Base-by-base conservation (phyloP, 164 flowering plant species). In the Tinospora cordifolia region DNA sequence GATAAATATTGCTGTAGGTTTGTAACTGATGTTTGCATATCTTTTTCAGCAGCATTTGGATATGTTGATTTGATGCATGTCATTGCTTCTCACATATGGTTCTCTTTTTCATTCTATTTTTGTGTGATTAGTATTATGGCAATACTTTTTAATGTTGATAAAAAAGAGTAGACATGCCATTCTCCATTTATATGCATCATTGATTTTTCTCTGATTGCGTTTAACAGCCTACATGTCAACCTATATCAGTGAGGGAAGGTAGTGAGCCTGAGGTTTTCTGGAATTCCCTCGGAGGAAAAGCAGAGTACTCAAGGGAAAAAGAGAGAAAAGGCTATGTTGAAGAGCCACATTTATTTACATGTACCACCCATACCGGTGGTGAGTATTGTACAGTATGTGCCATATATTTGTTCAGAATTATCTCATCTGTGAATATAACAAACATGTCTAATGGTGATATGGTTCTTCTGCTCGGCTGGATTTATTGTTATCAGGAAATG, bases 201-300 rank as follows among this genome's bases (percentile, higher is more conserved):
- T 74, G 49, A 41, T 70, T 69, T 69, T 69, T 65, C 60, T 66
- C 17, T 81, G 69, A 67, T 71, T 46, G 30, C 63, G 41, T 73
- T 30, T 77, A 79, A 72, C 83, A 90, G 96, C 88, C 93, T 51
- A 44, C 76, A 54, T 80, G 84, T 86, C 96, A 88, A 78, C 78
- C 90, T 25, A 69, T 70, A 66, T 79, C 87, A 62, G 80, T 86
- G 49, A 86, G 87, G 71, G 96, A 90, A 83, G 96, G 96, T 9
- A 80, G 81, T 70, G 96, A 90, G 75, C 85, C 84, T 44, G 91
- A 88, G 65, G 62, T 15, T 66, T 90, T 90, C 78, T 90, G 93
- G 93, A 67, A 71, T 74, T 81, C 80, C 58, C 78, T 90, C 62
- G 88, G 91, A 67, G 89, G 89, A 62, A 87, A 81, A 74, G 40